Conservation (phyloP, 257 asterid genomes). For the Primulina huaijiensis region DNA sequence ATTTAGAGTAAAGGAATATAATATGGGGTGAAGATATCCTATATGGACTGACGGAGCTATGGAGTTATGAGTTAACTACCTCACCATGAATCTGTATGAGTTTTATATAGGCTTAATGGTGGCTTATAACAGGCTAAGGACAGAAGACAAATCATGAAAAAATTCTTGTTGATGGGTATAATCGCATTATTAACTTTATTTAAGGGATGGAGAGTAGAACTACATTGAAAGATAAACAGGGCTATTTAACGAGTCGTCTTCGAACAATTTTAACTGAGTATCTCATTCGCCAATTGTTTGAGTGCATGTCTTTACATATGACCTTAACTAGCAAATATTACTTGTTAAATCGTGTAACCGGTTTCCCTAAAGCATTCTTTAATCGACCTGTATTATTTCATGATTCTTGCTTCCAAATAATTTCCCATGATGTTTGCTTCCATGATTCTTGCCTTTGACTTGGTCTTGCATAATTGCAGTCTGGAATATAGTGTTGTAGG, state of each 20-base stretch:
- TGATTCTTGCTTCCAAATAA: not conserved
- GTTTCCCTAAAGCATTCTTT: not conserved
- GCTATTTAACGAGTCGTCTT: not conserved
- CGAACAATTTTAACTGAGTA: not conserved
- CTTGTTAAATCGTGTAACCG: not conserved
- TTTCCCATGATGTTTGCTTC: not conserved
- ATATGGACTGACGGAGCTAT: not conserved
- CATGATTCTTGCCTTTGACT: not conserved
- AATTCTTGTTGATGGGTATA: not conserved
- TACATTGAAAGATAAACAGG: not conserved
- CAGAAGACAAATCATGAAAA: not conserved
- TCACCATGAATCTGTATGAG: not conserved
- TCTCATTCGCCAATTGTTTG: not conserved
- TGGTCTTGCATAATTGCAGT: not conserved
- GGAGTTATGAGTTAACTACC: not conserved
- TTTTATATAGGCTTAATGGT: no score
- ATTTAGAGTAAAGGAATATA: not conserved
- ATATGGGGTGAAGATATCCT: not conserved
- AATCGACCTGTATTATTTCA: not conserved
- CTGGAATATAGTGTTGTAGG: not conserved
- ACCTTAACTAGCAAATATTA: not conserved
- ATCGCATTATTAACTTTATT: no score
- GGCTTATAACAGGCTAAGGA: not conserved
- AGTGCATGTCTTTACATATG: no score
- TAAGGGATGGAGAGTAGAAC: not conserved